Percentiles rank a stretch among this genome's conserved stretches.
These are phyloP conservation scores for Jackrogersella minutella DNA, from an alignment of 495 filamentous ascomycete genomes.

Conservation along the genomic window DNA sequence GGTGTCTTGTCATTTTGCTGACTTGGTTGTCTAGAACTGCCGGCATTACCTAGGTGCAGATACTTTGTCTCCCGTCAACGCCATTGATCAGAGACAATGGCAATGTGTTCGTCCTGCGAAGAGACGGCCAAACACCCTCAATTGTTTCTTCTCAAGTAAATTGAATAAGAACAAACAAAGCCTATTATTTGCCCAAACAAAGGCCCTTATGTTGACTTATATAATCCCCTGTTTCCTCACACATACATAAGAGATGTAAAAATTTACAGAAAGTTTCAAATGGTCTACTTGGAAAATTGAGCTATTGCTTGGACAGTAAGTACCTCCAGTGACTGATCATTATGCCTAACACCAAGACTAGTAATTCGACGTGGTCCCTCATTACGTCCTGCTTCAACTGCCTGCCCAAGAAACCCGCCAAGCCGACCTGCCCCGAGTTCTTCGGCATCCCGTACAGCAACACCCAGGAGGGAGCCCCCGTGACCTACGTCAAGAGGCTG, in stretches of 20 bases:
- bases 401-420: neutral
- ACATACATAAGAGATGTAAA: neutral
- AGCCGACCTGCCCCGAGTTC: neutral
- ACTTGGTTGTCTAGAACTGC: constrained; percentile 5
- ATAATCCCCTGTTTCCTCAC: neutral
- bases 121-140: neutral
- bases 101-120: constrained; percentile 7
- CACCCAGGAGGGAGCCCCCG: constrained; percentile 10
- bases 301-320: constrained; percentile 18
- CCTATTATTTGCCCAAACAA: constrained; percentile 1
- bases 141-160: neutral
- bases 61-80: constrained; percentile 2
- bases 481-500: neutral
- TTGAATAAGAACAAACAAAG: constrained; percentile 1
- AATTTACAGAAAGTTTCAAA: neutral
- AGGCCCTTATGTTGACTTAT: neutral
- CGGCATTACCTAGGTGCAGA: no score
- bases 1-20: neutral
- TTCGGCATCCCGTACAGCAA: constrained; percentile 3
- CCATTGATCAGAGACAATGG: constrained; percentile 6
- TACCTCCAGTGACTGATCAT: neutral
- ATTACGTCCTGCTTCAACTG: constrained; percentile 7
- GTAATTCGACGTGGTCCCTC: neutral
- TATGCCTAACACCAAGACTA: neutral
- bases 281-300: neutral